Conservation (phyloP, 805 yeast species). For the Tetrapisispora phaffii region DNA sequence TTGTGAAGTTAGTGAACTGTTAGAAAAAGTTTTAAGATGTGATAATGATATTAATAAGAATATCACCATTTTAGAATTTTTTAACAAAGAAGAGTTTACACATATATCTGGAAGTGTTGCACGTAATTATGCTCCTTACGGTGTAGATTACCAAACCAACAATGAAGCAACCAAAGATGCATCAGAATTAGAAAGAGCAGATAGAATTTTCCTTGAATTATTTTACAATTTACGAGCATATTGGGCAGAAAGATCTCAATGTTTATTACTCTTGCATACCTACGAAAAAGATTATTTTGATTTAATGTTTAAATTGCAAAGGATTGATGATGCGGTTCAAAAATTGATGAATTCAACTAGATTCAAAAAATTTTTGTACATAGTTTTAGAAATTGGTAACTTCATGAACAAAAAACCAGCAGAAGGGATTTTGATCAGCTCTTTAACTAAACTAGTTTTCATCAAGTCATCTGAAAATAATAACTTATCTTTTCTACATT, state of each 20-base stretch:
- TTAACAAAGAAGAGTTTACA: constrained; percentile 53
- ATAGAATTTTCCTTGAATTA: constrained; percentile 56
- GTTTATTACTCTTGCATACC: constrained; percentile 43
- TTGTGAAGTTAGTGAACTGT: constrained; percentile 44
- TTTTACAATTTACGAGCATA: constrained; percentile 59
- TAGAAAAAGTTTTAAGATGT: constrained; percentile 48
- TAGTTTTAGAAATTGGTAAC: constrained; percentile 66
- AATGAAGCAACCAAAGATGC: constrained; percentile 34
- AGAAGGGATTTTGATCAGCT: constrained; percentile 58
- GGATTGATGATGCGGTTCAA: constrained; percentile 50
- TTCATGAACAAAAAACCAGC: constrained; percentile 74
- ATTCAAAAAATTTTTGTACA: constrained; percentile 49
- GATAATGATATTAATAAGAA: constrained; percentile 45
- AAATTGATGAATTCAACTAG: constrained; percentile 43
- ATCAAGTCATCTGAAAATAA: constrained; percentile 58
- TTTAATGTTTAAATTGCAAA: constrained; percentile 42
- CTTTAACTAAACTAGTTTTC: constrained; percentile 59
- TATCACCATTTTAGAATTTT: constrained; percentile 55
- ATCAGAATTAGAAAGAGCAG: constrained; percentile 57
- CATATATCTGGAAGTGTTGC: constrained; percentile 49
- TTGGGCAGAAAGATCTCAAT: constrained; percentile 65
- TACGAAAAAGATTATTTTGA: constrained; percentile 62
- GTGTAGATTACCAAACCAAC: constrained; percentile 36
- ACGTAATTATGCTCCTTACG: constrained; percentile 53
- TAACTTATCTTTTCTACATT: constrained; percentile 62